Percentiles rank a stretch among this genome's conserved stretches.
These are phyloP conservation scores for Ramaria sp. DNA, from an alignment of 768 basidiomycete genomes.

Conservation along the genomic window DNA sequence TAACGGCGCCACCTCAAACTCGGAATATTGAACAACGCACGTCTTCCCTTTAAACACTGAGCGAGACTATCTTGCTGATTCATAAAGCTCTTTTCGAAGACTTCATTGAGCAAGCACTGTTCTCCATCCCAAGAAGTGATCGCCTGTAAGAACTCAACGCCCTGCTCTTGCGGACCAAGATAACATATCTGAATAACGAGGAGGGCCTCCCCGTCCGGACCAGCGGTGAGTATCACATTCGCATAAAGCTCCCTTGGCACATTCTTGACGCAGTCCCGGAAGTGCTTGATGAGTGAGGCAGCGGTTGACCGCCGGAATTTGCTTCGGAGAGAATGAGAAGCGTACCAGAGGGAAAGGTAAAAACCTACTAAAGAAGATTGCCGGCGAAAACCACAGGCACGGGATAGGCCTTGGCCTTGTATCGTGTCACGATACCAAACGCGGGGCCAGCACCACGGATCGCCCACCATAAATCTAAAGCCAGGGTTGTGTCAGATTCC, in stretches of 20 bases:
- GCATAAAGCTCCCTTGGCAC: constrained; percentile 83
- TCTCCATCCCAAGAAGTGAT: constrained; percentile 88
- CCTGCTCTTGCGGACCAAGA: constrained; percentile 62
- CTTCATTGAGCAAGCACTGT: constrained; percentile 77
- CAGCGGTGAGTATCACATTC: constrained; percentile 84
- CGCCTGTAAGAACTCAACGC: constrained; percentile 69
- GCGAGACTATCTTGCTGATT: constrained; percentile 81
- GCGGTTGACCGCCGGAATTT: constrained; percentile 84
- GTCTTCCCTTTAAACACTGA: too few relatives aligned
- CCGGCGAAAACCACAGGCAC: constrained; percentile 88
- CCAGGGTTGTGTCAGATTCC: neutral
- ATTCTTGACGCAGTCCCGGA: constrained; percentile 86
- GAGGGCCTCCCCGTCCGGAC: constrained; percentile 73
- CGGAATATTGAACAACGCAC: neutral
- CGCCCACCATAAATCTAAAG: constrained; percentile 81
- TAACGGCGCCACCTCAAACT: neutral
- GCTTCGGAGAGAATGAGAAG: constrained; percentile 28
- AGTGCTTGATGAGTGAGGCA: constrained; percentile 80
- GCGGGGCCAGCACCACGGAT: constrained; percentile 75
- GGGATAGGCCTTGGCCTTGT: constrained; percentile 81
- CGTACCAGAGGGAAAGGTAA: neutral
- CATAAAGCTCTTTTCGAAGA: constrained; percentile 81
- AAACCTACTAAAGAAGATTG: constrained; percentile 78
- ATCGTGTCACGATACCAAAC: constrained; percentile 80
- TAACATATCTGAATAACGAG: constrained; percentile 92